These are phyloP conservation scores for Streptanthus diversifolius DNA, from an alignment of 345 rosid genomes.

Conservation along the genomic window DNA sequence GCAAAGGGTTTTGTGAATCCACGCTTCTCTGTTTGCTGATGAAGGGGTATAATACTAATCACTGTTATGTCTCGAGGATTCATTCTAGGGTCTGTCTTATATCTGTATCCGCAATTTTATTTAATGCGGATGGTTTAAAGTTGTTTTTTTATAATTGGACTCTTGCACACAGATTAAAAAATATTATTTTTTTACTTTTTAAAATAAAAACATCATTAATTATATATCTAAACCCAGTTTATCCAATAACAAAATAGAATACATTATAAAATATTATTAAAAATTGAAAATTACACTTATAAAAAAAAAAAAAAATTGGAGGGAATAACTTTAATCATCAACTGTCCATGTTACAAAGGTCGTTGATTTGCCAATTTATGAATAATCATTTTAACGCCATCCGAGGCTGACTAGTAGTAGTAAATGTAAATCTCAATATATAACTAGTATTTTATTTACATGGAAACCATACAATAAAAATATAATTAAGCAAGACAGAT, in stretches of 20 bases:
- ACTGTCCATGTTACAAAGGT: not conserved
- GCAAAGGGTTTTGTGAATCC: too few relatives aligned
- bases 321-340: not conserved
- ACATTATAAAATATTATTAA: too few relatives aligned
- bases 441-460: conserved; percentile 26
- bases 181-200: too few relatives aligned
- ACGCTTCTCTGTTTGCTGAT: conserved; percentile 23
- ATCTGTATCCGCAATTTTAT: not conserved
- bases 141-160: too few relatives aligned
- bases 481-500: not conserved
- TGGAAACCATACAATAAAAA: not conserved
- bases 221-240: too few relatives aligned
- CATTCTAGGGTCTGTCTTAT: not conserved
- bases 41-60: conserved; percentile 28
- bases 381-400: too few relatives aligned
- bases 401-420: not conserved
- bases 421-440: not conserved
- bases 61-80: not conserved
- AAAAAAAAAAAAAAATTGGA: too few relatives aligned
- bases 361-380: not conserved
- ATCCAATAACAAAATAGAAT: too few relatives aligned
- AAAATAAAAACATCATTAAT: too few relatives aligned
- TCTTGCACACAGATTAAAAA: too few relatives aligned
- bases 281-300: too few relatives aligned
- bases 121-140: too few relatives aligned